phyloP scores from a whole-genome alignment of 2,329 filamentous ascomycete genomes.

The Colletotrichum noveboracense region DNA sequence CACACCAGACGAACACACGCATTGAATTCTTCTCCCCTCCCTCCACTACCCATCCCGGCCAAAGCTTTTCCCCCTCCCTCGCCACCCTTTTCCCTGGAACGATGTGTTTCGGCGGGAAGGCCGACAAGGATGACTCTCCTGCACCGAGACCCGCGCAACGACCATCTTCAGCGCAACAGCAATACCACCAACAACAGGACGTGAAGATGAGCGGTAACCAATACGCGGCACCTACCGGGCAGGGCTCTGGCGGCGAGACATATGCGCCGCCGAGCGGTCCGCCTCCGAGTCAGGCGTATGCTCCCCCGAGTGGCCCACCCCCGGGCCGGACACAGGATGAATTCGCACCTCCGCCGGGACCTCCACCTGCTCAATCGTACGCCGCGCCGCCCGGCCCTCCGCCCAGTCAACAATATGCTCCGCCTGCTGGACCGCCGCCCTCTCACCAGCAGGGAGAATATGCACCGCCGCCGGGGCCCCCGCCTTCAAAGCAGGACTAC shows the following conservation, averaged over 20 bases:
- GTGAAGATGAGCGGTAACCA: conserved; percentile 29
- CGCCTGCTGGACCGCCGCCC: conserved; percentile 41
- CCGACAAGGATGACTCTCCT: conserved; percentile 41
- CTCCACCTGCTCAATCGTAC: conserved; percentile 24
- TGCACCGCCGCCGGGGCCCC: conserved; percentile 34
- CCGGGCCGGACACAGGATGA: neutral
- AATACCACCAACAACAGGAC: conserved; percentile 13
- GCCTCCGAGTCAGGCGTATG: neutral
- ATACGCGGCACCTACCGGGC: conserved; percentile 29
- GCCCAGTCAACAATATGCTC: conserved; percentile 31
- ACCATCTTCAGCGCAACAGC: conserved; percentile 1
- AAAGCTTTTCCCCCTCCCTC: neutral
- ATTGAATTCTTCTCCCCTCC: neutral
- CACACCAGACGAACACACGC: conserved; percentile 9
- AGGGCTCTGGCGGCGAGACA: neutral
- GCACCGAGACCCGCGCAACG: conserved; percentile 43
- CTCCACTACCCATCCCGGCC: neutral
- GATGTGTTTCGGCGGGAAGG: conserved; percentile 58
- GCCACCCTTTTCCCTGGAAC: neutral
- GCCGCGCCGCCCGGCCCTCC: conserved; percentile 31
- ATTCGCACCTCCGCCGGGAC: conserved; percentile 32
- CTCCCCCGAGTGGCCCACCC: conserved; percentile 3
- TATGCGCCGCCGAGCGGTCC: neutral
- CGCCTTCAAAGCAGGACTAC: conserved; percentile 28
- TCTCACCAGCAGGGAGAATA: conserved; percentile 24